Evolutionary conservation across 2,329 filamentous ascomycete genomes (phyloP).

Genomic region (Diaporthe australafricana): DNA sequence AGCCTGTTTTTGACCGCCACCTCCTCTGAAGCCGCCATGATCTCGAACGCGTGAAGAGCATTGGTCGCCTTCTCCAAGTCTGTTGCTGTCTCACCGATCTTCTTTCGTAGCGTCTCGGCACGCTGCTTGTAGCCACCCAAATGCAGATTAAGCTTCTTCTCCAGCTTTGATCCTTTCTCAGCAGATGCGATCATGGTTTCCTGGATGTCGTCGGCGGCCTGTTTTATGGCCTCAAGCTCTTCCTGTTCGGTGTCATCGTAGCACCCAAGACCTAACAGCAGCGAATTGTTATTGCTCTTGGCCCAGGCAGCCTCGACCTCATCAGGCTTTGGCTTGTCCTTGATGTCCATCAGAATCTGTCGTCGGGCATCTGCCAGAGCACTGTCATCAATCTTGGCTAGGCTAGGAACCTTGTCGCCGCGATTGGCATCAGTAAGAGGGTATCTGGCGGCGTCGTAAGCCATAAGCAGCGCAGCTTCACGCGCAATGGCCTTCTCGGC

Average conservation of each 20-base stretch:
- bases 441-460: conserved; percentile 82
- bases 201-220: conserved; percentile 82
- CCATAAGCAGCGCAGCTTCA: conserved; percentile 84
- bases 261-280: conserved; percentile 83
- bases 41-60: conserved; percentile 80
- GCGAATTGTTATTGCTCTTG: conserved; percentile 61
- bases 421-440: conserved; percentile 77
- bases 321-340: conserved; percentile 58
- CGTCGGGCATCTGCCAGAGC: conserved; percentile 80
- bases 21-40: conserved; percentile 83
- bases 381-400: conserved; percentile 77
- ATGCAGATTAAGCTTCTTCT: conserved; percentile 91
- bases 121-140: conserved; percentile 92
- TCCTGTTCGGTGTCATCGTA: conserved; percentile 83
- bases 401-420: conserved; percentile 67
- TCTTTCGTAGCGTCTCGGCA: conserved; percentile 81
- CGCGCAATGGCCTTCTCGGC: conserved; percentile 77
- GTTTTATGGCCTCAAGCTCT: conserved; percentile 71
- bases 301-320: conserved; percentile 67
- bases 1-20: conserved; percentile 79
- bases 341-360: conserved; percentile 79
- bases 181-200: conserved; percentile 79
- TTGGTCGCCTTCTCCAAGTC: conserved; percentile 79
- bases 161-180: conserved; percentile 84
- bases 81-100: conserved; percentile 80